Conservation (phyloP, 352 stramenopile genomes). For the Phytopythium cucurbitacearum region DNA sequence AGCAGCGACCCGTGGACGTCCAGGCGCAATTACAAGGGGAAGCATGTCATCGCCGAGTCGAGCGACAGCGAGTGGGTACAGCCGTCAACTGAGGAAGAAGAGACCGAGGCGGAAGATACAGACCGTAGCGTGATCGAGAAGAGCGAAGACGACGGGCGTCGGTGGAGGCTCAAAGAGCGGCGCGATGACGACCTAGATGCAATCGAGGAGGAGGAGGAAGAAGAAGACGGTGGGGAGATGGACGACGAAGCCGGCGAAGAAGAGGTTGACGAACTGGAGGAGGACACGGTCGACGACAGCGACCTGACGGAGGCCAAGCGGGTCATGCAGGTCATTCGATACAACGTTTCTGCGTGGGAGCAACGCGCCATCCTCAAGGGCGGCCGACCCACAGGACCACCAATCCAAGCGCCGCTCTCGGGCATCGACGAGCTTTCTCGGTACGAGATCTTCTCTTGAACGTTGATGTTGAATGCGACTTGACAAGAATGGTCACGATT, state of each 20-base stretch:
- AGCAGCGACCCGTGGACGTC: neutral
- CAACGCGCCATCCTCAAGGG: constrained; percentile 18
- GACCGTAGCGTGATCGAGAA: too few relatives aligned
- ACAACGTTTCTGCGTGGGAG: too few relatives aligned
- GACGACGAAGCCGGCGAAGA: constrained; percentile 9
- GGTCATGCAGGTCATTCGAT: constrained; percentile 8
- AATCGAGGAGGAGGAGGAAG: constrained; percentile 9
- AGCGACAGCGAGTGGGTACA: too few relatives aligned
- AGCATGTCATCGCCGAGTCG: too few relatives aligned
- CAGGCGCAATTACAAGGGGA: too few relatives aligned
- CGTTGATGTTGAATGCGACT: too few relatives aligned
- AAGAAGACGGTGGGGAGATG: constrained; percentile 1
- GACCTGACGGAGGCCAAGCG: constrained; percentile 20
- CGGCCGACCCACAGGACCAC: constrained; percentile 26
- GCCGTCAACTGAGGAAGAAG: neutral
- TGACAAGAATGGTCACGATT: neutral
- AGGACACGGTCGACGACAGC: constrained; percentile 2
- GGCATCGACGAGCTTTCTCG: constrained; percentile 39
- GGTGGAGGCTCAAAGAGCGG: too few relatives aligned
- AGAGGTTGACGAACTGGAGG: constrained; percentile 3
- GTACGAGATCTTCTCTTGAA: constrained; percentile 8
- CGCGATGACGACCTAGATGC: constrained; percentile 10
- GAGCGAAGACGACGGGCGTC: too few relatives aligned
- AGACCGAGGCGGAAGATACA: constrained; percentile 4
- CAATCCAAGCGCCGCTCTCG: constrained; percentile 37